These are phyloP conservation scores for Fusarium xyrophilum DNA, from an alignment of 2,329 filamentous ascomycete genomes.

Conservation along the genomic window DNA sequence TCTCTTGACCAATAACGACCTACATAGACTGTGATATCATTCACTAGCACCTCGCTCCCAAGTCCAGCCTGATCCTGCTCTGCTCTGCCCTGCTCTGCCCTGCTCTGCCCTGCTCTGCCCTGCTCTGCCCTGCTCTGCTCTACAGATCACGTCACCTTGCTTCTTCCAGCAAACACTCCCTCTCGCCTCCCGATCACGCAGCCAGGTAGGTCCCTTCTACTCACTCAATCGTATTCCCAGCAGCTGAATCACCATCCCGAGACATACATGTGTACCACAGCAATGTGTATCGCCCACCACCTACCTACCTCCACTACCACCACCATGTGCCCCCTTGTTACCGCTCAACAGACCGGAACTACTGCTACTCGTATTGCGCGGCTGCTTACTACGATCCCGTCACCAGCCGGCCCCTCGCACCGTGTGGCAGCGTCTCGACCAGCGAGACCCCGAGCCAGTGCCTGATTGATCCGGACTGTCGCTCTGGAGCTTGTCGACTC, in stretches of 20 bases:
- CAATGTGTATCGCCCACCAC: slow-evolving; percentile 61
- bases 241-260: slow-evolving; percentile 36
- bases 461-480: slow-evolving; percentile 55
- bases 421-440: slow-evolving; percentile 30
- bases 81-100: not conserved
- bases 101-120: too few species aligned
- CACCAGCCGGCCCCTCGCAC: slow-evolving; percentile 37
- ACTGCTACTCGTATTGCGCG: slow-evolving; percentile 55
- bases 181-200: slow-evolving; percentile 6
- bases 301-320: too few species aligned
- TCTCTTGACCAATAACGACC: not conserved
- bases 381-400: slow-evolving; percentile 45
- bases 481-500: slow-evolving; percentile 56
- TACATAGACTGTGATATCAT: not conserved
- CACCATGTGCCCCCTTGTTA: slow-evolving; percentile 56
- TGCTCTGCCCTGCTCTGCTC: not conserved
- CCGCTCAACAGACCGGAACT: slow-evolving; percentile 49
- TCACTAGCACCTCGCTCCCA: not conserved
- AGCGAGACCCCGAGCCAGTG: slow-evolving; percentile 52
- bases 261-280: slow-evolving; percentile 36
- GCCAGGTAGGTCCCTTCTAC: slow-evolving; percentile 1
- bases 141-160: not conserved
- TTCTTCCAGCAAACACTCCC: not conserved
- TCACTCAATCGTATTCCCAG: slow-evolving; percentile 21
- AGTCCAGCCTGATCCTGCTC: not conserved